These are phyloP conservation scores for Aethionema arabicum DNA, from an alignment of 345 rosid genomes.

Conservation along the genomic window DNA sequence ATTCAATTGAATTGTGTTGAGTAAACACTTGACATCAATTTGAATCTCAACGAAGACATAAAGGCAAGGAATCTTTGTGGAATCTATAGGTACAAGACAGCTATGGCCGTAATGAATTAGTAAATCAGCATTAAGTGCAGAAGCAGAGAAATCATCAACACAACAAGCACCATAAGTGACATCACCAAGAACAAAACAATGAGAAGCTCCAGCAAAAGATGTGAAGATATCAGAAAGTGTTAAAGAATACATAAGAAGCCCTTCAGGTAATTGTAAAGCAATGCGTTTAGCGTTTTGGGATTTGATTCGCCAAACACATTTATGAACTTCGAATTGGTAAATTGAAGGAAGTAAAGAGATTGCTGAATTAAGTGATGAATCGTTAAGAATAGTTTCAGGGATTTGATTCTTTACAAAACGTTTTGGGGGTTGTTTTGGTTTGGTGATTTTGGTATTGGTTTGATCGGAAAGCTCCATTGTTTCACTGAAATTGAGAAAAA, in stretches of 20 bases:
- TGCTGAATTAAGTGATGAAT: constrained; percentile 75
- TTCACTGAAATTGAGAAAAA: background rate
- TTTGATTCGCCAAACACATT: constrained; percentile 76
- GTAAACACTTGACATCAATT: constrained; percentile 56
- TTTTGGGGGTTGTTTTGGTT: constrained; percentile 59
- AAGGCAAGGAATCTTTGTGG: constrained; percentile 74
- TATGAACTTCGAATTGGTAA: constrained; percentile 87
- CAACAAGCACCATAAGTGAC: constrained; percentile 96
- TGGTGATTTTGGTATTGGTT: constrained; percentile 6
- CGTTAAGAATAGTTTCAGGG: constrained; percentile 77
- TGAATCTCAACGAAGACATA: constrained; percentile 90
- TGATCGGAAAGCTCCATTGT: constrained; percentile 29
- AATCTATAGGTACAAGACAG: constrained; percentile 83
- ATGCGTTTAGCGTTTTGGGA: constrained; percentile 60
- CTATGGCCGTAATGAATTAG: constrained; percentile 92
- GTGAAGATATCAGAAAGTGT: constrained; percentile 84
- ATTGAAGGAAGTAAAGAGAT: constrained; percentile 69
- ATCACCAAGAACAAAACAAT: constrained; percentile 84
- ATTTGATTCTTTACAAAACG: constrained; percentile 83
- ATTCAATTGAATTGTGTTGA: constrained; percentile 56
- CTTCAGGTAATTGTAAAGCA: constrained; percentile 89
- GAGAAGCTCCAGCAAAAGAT: constrained; percentile 57
- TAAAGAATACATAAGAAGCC: constrained; percentile 85
- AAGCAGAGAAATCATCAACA: constrained; percentile 78
- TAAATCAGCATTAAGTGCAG: constrained; percentile 73